Evolutionary conservation across 2,329 filamentous ascomycete genomes (phyloP).

Genomic region (Exophiala sp.): DNA sequence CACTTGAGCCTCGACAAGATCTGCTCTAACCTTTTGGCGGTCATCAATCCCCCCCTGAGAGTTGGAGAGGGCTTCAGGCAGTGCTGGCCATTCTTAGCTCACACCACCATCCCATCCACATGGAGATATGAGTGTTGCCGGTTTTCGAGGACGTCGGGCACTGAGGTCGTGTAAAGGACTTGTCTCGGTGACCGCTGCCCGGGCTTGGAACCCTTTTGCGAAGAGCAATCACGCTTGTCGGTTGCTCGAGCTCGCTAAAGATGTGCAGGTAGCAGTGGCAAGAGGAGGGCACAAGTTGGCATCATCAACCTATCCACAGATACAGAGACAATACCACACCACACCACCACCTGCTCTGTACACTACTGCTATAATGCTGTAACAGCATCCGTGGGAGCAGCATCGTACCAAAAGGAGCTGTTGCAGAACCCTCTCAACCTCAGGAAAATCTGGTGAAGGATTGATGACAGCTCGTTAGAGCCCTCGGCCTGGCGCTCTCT

Average conservation of each 20-base stretch:
- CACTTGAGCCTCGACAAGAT: conserved; percentile 7
- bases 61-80: background rate
- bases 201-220: background rate
- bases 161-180: too few species aligned
- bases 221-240: background rate
- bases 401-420: background rate
- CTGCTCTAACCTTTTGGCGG: conserved; percentile 9
- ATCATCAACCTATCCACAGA: background rate
- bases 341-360: background rate
- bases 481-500: background rate
- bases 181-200: too few species aligned
- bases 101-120: background rate
- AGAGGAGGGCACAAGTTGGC: background rate
- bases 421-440: too few species aligned
- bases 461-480: background rate
- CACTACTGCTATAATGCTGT: background rate
- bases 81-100: background rate
- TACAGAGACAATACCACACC: background rate
- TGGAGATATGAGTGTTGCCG: background rate
- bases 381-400: background rate
- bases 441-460: too few species aligned
- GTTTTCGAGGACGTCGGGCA: background rate
- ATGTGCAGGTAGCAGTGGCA: background rate
- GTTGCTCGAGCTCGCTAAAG: background rate
- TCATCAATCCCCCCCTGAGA: background rate